Base-by-base conservation (phyloP, 768 basidiomycete species). In the Cantharellus cinnabarinus region DNA sequence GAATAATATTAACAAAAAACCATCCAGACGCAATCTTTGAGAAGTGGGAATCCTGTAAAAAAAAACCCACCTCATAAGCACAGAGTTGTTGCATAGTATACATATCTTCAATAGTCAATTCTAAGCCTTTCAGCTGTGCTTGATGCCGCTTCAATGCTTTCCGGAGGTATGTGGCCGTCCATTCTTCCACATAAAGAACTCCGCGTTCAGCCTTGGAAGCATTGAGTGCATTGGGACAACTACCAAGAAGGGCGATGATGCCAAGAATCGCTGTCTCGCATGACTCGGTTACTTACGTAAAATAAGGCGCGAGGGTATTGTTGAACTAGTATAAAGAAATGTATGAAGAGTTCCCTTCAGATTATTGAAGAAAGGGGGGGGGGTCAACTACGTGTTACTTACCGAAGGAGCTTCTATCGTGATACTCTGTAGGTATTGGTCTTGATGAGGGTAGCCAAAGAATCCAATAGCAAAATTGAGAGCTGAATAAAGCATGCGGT, bases 251-350 rank as follows among this genome's bases (percentile, higher is more conserved):
- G 10, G 29, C 44, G 44, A 48, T 48, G 10, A 48, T 48, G 29
- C 44, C 44, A 48, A 10, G 29, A 48, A 48, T 10, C 29, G 44
- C 10, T 10, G 44, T 29, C 20, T 34, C 42, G 29, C 14, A 37
- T 48, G 20, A 10, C 54, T 29, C 4, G 10, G 15, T 29, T 3
- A 67, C 75, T 52, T 65, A 86, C 72, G 85, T 88, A 60, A 77
- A 76, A 63, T 90, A 91, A 2, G 90, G 90, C 0, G 89, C 77
- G 3, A 95, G 78, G 1, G 90, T 90, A 67, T 85, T 85, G 70
- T 88, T 89, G 66, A 83, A 85, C 77, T 84, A 42, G 20, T 41
- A 54, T 38, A 4, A 15, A 50, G 48, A 50, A 35, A 41, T 48
- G 15, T 38, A 58, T 2, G 20, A 4, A 54, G 41, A 56, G 4